These are phyloP conservation scores for Beauveria brongniartii DNA, from an alignment of 2,329 filamentous ascomycete species.

Conservation along the genomic window DNA sequence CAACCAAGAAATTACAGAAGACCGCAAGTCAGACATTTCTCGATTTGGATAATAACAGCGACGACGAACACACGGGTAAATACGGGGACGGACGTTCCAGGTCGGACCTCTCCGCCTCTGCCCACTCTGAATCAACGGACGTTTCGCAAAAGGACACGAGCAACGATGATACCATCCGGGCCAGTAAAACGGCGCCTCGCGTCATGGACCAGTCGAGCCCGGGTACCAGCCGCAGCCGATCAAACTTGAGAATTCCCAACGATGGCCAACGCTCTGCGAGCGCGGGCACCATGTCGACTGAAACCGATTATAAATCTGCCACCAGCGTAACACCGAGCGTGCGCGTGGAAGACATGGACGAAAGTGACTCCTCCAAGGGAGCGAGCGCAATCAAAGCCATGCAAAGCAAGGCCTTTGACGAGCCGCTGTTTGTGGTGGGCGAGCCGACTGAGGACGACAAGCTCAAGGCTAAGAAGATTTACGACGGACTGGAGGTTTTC, in stretches of 20 bases:
- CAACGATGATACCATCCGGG: constrained; percentile 23
- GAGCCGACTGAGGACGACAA: constrained; percentile 61
- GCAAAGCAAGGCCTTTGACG: constrained; percentile 41
- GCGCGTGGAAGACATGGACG: constrained; percentile 32
- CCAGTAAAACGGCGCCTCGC: constrained; percentile 18
- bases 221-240: constrained; percentile 26
- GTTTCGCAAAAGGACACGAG: constrained; percentile 8
- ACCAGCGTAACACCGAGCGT: constrained; percentile 30
- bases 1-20: constrained; percentile 2
- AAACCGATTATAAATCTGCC: constrained; percentile 33
- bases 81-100: not conserved
- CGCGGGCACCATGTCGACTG: constrained; percentile 28
- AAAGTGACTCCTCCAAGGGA: constrained; percentile 27
- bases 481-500: constrained; percentile 74
- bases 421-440: constrained; percentile 49
- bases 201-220: constrained; percentile 21
- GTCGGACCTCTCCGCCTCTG: not conserved
- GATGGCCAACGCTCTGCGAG: constrained; percentile 30
- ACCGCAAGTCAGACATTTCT: constrained; percentile 38
- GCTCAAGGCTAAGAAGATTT: constrained; percentile 74
- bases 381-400: constrained; percentile 21
- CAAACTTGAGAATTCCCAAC: constrained; percentile 35
- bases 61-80: constrained; percentile 23
- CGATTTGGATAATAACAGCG: constrained; percentile 39
- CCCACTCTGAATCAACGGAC: constrained; percentile 1